phyloP scores from a whole-genome alignment of 805 yeast genomes.

The Starmerella ratchasimensis region DNA sequence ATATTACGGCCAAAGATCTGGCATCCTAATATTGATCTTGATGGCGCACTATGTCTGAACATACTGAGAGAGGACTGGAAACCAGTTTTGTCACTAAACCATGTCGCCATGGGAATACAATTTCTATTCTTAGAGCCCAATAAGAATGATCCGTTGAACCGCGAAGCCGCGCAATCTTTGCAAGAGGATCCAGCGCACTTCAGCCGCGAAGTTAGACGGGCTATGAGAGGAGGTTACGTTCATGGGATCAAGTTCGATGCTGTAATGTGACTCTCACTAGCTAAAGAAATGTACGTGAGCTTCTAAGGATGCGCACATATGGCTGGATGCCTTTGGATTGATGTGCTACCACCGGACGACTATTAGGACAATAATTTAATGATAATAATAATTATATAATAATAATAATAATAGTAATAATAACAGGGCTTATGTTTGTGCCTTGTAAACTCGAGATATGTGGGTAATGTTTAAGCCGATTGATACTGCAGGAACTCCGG shows the following conservation, averaged over 20 bases:
- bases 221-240: constrained; percentile 65
- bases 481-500: constrained; percentile 9
- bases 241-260: constrained; percentile 47
- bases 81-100: constrained; percentile 72
- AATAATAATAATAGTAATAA: too few relatives aligned
- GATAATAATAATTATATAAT: background rate
- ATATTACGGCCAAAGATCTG: constrained; percentile 57
- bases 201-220: constrained; percentile 38
- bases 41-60: constrained; percentile 85
- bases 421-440: too few relatives aligned
- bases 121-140: constrained; percentile 82
- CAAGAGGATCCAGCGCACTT: constrained; percentile 34
- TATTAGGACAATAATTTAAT: background rate
- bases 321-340: background rate
- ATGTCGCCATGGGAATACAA: constrained; percentile 71
- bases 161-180: constrained; percentile 63
- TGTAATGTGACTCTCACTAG: constrained; percentile 29
- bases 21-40: constrained; percentile 85
- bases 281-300: background rate
- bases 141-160: constrained; percentile 82
- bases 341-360: too few relatives aligned
- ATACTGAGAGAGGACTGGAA: constrained; percentile 93
- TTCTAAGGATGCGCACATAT: background rate
- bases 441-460: too few relatives aligned
- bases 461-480: too few relatives aligned